These are phyloP conservation scores for Choanephora cucurbitarum DNA, from an alignment of 371 early-diverging fungal genomes.

Conservation along the genomic window DNA sequence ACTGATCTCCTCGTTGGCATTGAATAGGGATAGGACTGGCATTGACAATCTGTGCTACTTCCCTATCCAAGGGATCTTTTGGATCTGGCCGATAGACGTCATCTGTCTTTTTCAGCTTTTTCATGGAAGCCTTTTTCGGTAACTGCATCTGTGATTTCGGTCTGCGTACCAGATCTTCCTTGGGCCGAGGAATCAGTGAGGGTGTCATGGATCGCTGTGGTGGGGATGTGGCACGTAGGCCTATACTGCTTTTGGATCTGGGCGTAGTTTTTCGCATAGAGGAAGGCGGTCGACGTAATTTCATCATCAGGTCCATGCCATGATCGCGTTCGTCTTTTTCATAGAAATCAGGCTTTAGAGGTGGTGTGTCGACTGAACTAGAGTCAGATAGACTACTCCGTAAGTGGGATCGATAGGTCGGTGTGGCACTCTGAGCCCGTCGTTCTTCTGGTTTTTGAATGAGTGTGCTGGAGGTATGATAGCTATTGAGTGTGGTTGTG, in stretches of 20 bases:
- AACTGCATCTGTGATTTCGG: slow-evolving; percentile 8
- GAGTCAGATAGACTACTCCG: slow-evolving; percentile 22
- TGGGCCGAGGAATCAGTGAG: slow-evolving; percentile 52
- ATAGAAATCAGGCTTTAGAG: slow-evolving; percentile 21
- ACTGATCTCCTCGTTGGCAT: slow-evolving; percentile 42
- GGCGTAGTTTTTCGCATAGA: slow-evolving; percentile 14
- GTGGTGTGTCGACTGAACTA: slow-evolving; percentile 10
- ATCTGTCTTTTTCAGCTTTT: slow-evolving; percentile 13
- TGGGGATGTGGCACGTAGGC: too few species aligned
- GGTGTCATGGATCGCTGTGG: slow-evolving; percentile 42
- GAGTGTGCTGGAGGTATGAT: background rate
- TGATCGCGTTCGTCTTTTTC: slow-evolving; percentile 28
- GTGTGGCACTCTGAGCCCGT: slow-evolving; percentile 12
- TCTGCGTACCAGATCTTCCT: slow-evolving; percentile 22
- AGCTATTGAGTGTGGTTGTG: slow-evolving; percentile 11
- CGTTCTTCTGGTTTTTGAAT: background rate
- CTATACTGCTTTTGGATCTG: slow-evolving; percentile 41
- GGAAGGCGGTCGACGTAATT: background rate
- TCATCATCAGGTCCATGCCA: slow-evolving; percentile 22
- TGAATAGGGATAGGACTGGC: slow-evolving; percentile 52
- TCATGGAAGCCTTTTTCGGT: slow-evolving; percentile 11
- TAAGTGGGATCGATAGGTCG: slow-evolving; percentile 16
- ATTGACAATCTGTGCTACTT: slow-evolving; percentile 59
- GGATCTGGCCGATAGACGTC: slow-evolving; percentile 44
- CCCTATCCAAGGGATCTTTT: slow-evolving; percentile 58